Evolutionary conservation across 177 flowering plant species (phyloP), one percentile per base, ranked within the genome.

Genomic region (Vitis hybrid): DNA sequence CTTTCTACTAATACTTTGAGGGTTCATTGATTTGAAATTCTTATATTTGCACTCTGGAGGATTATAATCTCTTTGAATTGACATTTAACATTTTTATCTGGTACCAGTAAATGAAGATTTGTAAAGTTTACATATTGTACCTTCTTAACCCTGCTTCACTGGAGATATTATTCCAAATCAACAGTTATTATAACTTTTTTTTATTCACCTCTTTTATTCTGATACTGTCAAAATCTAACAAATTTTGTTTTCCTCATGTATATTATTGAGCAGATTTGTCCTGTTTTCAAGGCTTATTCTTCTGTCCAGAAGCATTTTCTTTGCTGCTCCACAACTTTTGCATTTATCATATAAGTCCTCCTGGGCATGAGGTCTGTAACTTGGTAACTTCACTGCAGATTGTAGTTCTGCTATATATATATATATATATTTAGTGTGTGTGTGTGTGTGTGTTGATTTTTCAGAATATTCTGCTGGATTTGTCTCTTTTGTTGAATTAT

Each of bases 311-410:
- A 76, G 86, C 85, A 21, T 80, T 77, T 76, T 82, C 89, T 51
- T 75, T 89, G 78, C 82, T 89, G 72, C 86, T 84, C 51, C 87
- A 87, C 74, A 89, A 89, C 72, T 89, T 89, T 73, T 89, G 91
- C 74, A 82, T 89, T 52, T 89, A 87, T 75, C 93, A 89, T 59
- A 87, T 89, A 23, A 86, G 86, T 66, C 93, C 91, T 65, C 91
- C 93, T 6, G 93, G 93, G 17, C 93, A 89, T 70, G 88, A 89
- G 89, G 93, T 89, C 65, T 32, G 90, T 85, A 30, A 56, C 60
- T 67, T 59, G 49, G 57, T 67, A 52, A 61, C 66, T 78, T 66
- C 15, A 5, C 60, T 69, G 65, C 21, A 57, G 2, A 34, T 61
- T 13, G 30, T 57, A 51, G 48, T 66, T 49, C n/a, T 70, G 48